Conservation (phyloP, 768 basidiomycete genomes). For the Artomyces pyxidatus region DNA sequence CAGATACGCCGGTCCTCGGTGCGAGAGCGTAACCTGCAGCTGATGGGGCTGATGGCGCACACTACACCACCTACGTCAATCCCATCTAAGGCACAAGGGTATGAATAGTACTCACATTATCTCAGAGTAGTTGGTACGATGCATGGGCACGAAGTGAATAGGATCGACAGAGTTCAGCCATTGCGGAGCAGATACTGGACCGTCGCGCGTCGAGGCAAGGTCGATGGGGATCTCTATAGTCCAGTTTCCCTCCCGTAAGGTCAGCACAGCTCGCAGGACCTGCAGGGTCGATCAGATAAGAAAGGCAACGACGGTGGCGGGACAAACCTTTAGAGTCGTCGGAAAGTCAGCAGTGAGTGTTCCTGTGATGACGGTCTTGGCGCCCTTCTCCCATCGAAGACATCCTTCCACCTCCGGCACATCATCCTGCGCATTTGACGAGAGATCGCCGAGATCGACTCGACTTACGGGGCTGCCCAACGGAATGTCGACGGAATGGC, state of each 20-base stretch:
- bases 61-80: constrained; percentile 25
- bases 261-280: constrained; percentile 41
- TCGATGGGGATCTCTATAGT: constrained; percentile 53
- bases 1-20: constrained; percentile 65
- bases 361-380: constrained; percentile 53
- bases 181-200: constrained; percentile 21
- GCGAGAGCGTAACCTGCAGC: constrained; percentile 45
- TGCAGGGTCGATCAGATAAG: constrained; percentile 6
- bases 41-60: constrained; percentile 57
- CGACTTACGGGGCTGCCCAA: constrained; percentile 25
- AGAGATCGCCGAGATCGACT: constrained; percentile 40
- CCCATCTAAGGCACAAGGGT: too few species aligned
- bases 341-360: constrained; percentile 44
- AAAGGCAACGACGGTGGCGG: not conserved
- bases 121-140: constrained; percentile 36
- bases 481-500: constrained; percentile 26
- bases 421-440: constrained; percentile 11
- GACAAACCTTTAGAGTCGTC: constrained; percentile 44
- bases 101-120: constrained; percentile 35
- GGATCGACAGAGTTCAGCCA: constrained; percentile 59
- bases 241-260: constrained; percentile 57
- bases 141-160: constrained; percentile 42
- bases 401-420: constrained; percentile 27
- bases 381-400: constrained; percentile 52
- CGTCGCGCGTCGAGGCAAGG: constrained; percentile 30